Percentiles rank a stretch among this genome's conserved stretches.
Conservation (phyloP, 345 rosid species). For the Angophora floribunda region DNA sequence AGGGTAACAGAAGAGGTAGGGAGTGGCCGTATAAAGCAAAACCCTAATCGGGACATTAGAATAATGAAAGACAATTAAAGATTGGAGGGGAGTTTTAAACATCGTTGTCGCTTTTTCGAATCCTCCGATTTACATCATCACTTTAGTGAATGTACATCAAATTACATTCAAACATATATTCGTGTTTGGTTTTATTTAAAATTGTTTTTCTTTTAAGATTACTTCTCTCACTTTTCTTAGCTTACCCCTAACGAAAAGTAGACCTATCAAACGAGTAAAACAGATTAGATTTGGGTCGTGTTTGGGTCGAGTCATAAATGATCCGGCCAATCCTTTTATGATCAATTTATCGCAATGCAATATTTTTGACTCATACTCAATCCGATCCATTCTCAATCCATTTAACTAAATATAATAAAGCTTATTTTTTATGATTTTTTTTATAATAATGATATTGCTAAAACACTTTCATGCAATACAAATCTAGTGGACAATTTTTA, state of each 20-base stretch:
- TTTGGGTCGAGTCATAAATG: too few species aligned
- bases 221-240: neutral
- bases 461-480: too few species aligned
- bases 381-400: too few species aligned
- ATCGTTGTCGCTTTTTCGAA: neutral
- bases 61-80: neutral
- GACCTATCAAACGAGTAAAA: too few species aligned
- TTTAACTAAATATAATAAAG: too few species aligned
- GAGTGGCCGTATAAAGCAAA: neutral
- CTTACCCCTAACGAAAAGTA: neutral
- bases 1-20: neutral
- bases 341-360: too few species aligned
- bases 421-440: too few species aligned
- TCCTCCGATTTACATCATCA: neutral
- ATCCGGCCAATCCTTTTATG: too few species aligned
- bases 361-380: too few species aligned
- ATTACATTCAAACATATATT: neutral
- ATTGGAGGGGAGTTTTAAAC: neutral
- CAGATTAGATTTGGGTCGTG: too few species aligned
- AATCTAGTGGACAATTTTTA: too few species aligned
- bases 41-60: neutral
- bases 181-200: neutral
- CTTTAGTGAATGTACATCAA: neutral
- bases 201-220: neutral
- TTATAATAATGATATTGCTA: too few species aligned